Conservation (phyloP, 148 eudicot species). For the Rhododendron ovatum region DNA sequence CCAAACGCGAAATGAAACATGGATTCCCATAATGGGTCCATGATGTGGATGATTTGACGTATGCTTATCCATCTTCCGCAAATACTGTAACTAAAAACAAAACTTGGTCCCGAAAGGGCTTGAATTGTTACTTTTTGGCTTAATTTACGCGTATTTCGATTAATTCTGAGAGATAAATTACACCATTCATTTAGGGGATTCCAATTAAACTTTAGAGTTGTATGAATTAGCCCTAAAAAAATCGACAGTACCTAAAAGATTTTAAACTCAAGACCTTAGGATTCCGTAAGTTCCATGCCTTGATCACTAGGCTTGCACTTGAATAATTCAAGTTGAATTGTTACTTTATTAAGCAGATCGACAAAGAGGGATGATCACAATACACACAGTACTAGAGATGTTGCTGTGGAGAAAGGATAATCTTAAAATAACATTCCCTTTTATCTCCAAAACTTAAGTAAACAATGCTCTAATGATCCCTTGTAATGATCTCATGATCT, state of each 20-base stretch:
- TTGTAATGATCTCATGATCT: background rate
- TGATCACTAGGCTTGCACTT: background rate
- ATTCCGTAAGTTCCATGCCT: too few species aligned
- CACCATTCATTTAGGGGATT: fast-evolving
- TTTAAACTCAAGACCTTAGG: too few species aligned
- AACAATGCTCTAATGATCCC: background rate
- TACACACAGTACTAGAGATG: too few species aligned
- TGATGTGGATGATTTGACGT: background rate
- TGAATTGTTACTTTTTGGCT: background rate
- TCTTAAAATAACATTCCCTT: background rate
- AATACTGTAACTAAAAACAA: too few species aligned
- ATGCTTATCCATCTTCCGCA: background rate
- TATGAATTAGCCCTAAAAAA: too few species aligned
- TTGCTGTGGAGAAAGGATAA: background rate
- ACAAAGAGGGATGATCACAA: background rate
- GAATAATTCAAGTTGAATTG: background rate
- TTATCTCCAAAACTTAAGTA: background rate
- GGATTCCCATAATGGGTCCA: background rate
- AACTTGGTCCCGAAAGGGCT: too few species aligned
- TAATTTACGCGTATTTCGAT: too few species aligned
- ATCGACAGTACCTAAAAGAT: too few species aligned
- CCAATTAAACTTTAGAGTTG: too few species aligned
- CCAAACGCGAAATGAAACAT: background rate
- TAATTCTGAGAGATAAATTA: too few species aligned
- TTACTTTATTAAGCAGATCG: too few species aligned